These are phyloP conservation scores for Didymella segeticola DNA, from an alignment of 2,329 filamentous ascomycete genomes.

Conservation along the genomic window DNA sequence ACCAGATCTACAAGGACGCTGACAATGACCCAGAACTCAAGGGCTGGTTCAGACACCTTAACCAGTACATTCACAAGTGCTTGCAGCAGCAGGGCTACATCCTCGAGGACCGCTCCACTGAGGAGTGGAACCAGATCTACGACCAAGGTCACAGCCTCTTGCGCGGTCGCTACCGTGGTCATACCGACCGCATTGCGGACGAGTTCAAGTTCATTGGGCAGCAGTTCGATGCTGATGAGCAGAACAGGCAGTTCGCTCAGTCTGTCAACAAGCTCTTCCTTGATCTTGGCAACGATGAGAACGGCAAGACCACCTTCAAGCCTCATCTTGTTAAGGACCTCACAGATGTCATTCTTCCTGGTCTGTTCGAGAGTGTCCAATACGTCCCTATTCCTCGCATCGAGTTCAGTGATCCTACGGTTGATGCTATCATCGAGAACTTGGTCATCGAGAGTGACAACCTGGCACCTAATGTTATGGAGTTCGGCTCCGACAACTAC, in stretches of 20 bases:
- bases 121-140: constrained; percentile 84
- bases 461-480: constrained; percentile 89
- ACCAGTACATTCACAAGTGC: constrained; percentile 80
- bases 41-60: constrained; percentile 82
- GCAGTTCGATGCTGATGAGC: constrained; percentile 86
- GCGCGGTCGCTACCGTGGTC: constrained; percentile 82
- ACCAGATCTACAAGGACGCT: constrained; percentile 84
- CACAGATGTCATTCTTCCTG: constrained; percentile 83
- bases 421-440: constrained; percentile 93
- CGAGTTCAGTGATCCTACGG: constrained; percentile 82
- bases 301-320: constrained; percentile 89
- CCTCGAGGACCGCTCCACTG: constrained; percentile 77
- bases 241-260: constrained; percentile 81
- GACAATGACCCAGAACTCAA: constrained; percentile 86
- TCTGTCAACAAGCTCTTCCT: constrained; percentile 84
- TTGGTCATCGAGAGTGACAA: constrained; percentile 96
- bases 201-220: constrained; percentile 88
- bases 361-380: constrained; percentile 79
- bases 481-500: constrained; percentile 91
- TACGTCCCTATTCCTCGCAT: constrained; percentile 95
- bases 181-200: constrained; percentile 85
- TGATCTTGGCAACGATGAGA: constrained; percentile 85
- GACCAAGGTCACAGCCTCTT: constrained; percentile 87
- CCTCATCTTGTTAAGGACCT: constrained; percentile 89
- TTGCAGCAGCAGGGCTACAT: constrained; percentile 91